phyloP scores from a whole-genome alignment of 495 filamentous ascomycete species.

The Penicillium mononematosum region DNA sequence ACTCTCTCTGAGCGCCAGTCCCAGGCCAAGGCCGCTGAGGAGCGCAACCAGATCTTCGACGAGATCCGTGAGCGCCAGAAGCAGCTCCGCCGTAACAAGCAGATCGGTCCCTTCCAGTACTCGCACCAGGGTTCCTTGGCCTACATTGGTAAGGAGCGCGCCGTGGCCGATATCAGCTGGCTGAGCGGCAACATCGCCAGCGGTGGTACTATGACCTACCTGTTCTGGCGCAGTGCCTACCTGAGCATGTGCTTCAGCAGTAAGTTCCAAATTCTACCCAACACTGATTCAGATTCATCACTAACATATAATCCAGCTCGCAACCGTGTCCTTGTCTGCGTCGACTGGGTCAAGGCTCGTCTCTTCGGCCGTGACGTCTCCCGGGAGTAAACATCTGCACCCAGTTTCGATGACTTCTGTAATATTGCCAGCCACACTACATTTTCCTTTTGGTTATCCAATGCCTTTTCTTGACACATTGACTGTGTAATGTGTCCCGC shows the following conservation, averaged over 20 bases:
- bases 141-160: conserved; percentile 97
- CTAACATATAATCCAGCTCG: conserved; percentile 54
- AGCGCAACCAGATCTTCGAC: conserved; percentile 54
- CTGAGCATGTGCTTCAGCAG: conserved; percentile 99
- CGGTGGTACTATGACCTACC: conserved; percentile 76
- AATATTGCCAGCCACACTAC: conserved; percentile 20
- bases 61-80: conserved; percentile 84
- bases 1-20: conserved; percentile 61
- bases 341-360: conserved; percentile 96
- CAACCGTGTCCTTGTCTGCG: conserved; percentile 86
- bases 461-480: conserved; percentile 10
- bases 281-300: not conserved
- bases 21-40: conserved; percentile 56
- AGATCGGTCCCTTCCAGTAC: conserved; percentile 96
- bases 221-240: conserved; percentile 98
- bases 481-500: conserved; percentile 5
- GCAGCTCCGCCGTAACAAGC: conserved; percentile 82
- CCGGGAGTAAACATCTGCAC: conserved; percentile 63
- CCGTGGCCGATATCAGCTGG: conserved; percentile 97
- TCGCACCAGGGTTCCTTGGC: conserved; percentile 93
- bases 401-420: conserved; percentile 5
- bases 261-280: conserved; percentile 48
- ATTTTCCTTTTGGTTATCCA: conserved; percentile 16
- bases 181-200: conserved; percentile 92
- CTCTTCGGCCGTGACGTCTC: conserved; percentile 95